Conservation (phyloP, 768 basidiomycete species). For the Leucocoprinus birnbaumii region DNA sequence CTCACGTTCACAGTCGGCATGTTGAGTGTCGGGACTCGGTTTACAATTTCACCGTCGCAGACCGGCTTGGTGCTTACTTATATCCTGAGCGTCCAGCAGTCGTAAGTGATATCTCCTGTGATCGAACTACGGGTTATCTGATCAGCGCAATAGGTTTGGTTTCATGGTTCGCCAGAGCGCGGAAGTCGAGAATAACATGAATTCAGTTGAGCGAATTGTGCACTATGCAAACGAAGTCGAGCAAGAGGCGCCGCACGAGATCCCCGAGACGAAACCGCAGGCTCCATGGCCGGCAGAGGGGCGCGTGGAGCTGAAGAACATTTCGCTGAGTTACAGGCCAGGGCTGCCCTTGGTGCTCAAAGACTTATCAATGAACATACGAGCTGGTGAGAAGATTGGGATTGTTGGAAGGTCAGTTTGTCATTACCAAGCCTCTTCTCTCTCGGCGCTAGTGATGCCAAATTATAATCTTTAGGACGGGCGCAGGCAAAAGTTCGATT, state of each 20-base stretch:
- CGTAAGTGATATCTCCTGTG: constrained; percentile 24
- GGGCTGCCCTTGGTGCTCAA: constrained; percentile 89
- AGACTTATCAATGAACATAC: constrained; percentile 68
- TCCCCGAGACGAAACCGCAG: constrained; percentile 57
- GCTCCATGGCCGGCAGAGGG: constrained; percentile 76
- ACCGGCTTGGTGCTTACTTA: constrained; percentile 79
- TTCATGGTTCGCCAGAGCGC: constrained; percentile 77
- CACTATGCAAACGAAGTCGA: constrained; percentile 81
- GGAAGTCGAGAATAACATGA: constrained; percentile 94
- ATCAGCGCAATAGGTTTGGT: constrained; percentile 46
- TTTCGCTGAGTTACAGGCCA: constrained; percentile 81
- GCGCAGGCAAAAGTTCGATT: constrained; percentile 87
- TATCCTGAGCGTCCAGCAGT: constrained; percentile 76
- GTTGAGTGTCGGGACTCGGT: constrained; percentile 71
- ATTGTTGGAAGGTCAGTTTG: constrained; percentile 65
- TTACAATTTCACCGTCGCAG: constrained; percentile 74
- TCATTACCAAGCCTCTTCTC: neutral
- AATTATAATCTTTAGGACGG: constrained; percentile 45
- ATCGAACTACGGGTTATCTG: constrained; percentile 1
- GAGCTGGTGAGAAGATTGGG: constrained; percentile 86
- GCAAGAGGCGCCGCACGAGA: constrained; percentile 73
- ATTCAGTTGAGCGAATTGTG: constrained; percentile 81
- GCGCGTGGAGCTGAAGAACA: constrained; percentile 67
- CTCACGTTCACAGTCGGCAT: constrained; percentile 79
- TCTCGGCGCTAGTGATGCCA: neutral